phyloP scores from a whole-genome alignment of 164 flowering plant species.

The Stephania yunnanensis region DNA sequence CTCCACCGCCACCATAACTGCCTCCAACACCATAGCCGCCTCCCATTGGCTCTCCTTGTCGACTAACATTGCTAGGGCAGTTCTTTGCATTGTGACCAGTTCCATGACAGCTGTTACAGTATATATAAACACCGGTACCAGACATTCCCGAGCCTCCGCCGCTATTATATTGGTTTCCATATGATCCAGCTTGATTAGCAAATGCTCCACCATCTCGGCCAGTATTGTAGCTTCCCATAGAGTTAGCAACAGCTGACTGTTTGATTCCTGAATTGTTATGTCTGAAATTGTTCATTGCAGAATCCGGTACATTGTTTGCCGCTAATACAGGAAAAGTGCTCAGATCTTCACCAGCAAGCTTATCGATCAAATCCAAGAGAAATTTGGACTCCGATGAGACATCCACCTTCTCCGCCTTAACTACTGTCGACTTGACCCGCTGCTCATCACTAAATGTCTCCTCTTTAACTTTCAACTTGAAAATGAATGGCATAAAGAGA shows the following conservation, averaged over 20 bases:
- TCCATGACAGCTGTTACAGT: constrained; percentile 63
- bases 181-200: constrained; percentile 39
- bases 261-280: constrained; percentile 24
- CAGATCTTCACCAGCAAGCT: constrained; percentile 32
- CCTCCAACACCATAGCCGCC: constrained; percentile 27
- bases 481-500: constrained; percentile 49
- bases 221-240: constrained; percentile 20
- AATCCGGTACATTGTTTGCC: constrained; percentile 16
- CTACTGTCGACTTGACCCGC: constrained; percentile 75
- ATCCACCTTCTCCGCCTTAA: constrained; percentile 69
- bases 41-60: constrained; percentile 38
- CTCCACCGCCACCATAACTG: constrained; percentile 46
- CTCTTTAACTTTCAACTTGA: constrained; percentile 92
- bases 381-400: constrained; percentile 50
- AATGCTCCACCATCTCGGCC: constrained; percentile 19
- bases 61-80: constrained; percentile 56
- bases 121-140: constrained; percentile 21
- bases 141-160: constrained; percentile 20
- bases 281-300: constrained; percentile 25
- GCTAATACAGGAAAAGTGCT: constrained; percentile 22
- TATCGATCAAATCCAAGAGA: constrained; percentile 53
- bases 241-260: constrained; percentile 25
- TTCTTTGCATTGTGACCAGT: constrained; percentile 55
- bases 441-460: constrained; percentile 86
- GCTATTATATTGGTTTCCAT: constrained; percentile 49